A percentile compares a stretch with the other conserved stretches of the same genome.
phyloP scores from a whole-genome alignment of 2,329 filamentous ascomycete species.

The Penicillium concentricum region DNA sequence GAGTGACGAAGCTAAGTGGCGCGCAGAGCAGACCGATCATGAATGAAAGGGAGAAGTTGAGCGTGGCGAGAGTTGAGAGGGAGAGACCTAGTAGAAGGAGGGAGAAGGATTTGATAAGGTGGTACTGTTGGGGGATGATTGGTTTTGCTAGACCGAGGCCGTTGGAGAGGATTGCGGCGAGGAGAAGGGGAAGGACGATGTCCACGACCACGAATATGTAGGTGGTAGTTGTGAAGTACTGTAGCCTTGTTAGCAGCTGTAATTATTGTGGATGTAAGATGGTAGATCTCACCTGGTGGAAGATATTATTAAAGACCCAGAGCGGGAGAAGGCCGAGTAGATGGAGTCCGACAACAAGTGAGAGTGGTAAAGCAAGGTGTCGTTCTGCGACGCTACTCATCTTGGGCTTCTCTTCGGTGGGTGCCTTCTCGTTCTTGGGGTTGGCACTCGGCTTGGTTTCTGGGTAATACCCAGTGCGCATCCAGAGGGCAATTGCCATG shows the following conservation, averaged over 20 bases:
- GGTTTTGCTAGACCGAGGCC: slow-evolving; percentile 53
- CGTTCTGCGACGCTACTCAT: slow-evolving; percentile 33
- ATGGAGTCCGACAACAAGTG: slow-evolving; percentile 70
- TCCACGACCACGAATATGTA: slow-evolving; percentile 57
- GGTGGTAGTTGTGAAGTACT: slow-evolving; percentile 64
- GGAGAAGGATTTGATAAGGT: slow-evolving; percentile 84
- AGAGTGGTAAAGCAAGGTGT: slow-evolving; percentile 55
- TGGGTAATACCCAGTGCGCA: slow-evolving; percentile 69
- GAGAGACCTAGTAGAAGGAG: slow-evolving; percentile 90
- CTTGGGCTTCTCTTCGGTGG: slow-evolving; percentile 12
- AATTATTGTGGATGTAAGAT: background rate
- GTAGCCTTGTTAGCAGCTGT: slow-evolving; percentile 12
- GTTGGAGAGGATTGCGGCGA: slow-evolving; percentile 56
- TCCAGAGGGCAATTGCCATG: slow-evolving; percentile 91
- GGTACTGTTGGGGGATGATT: slow-evolving; percentile 62
- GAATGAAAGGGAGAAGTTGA: slow-evolving; percentile 92
- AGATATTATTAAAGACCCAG: slow-evolving; percentile 78
- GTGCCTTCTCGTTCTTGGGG: slow-evolving; percentile 33
- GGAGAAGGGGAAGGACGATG: slow-evolving; percentile 55
- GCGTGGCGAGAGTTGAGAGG: slow-evolving; percentile 84
- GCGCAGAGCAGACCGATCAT: slow-evolving; percentile 75
- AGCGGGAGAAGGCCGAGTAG: slow-evolving; percentile 77
- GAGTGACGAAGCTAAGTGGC: slow-evolving; percentile 70
- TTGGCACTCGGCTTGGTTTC: slow-evolving; percentile 23
- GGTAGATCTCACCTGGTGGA: slow-evolving; percentile 58